Conservation (phyloP, 1,284 basidiomycete genomes). For the Papiliotrema laurentii region DNA sequence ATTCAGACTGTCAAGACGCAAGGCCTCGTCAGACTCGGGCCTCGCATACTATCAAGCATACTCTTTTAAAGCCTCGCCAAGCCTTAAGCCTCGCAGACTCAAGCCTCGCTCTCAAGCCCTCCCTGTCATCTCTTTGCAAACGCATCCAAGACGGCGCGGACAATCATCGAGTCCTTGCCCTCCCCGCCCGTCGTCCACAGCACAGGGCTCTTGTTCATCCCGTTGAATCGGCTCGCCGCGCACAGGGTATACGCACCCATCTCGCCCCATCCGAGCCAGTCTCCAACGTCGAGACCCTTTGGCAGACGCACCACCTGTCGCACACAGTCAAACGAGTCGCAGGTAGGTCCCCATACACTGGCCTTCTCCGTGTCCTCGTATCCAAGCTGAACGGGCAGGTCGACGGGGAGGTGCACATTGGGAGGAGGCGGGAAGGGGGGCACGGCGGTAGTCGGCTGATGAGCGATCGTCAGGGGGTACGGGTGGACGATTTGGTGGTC, state of each 20-base stretch:
- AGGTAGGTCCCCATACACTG: constrained; percentile 64
- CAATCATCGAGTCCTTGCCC: constrained; percentile 22
- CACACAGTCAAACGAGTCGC: constrained; percentile 86
- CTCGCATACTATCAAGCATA: too few relatives aligned
- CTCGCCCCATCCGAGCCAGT: constrained; percentile 86
- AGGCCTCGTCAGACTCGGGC: too few relatives aligned
- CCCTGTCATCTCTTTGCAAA: too few relatives aligned
- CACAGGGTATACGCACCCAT: constrained; percentile 95
- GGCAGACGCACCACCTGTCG: constrained; percentile 61
- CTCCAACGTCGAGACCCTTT: constrained; percentile 65
- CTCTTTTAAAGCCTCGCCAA: too few relatives aligned
- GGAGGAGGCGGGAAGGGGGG: constrained; percentile 47
- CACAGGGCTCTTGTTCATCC: constrained; percentile 47
- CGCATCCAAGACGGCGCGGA: constrained; percentile 35
- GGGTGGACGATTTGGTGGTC: constrained; percentile 86
- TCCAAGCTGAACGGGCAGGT: constrained; percentile 46
- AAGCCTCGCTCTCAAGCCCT: too few relatives aligned
- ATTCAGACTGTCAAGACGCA: too few relatives aligned
- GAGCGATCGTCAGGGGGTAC: constrained; percentile 61
- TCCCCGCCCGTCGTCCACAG: constrained; percentile 46
- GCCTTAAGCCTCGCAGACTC: too few relatives aligned
- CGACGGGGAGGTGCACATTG: constrained; percentile 43
- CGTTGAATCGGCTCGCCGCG: constrained; percentile 84
- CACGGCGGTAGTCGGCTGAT: constrained; percentile 26
- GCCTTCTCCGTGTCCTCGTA: constrained; percentile 49